phyloP scores from a whole-genome alignment of 1,284 basidiomycete species.

The Ustilago shanxiensis region DNA sequence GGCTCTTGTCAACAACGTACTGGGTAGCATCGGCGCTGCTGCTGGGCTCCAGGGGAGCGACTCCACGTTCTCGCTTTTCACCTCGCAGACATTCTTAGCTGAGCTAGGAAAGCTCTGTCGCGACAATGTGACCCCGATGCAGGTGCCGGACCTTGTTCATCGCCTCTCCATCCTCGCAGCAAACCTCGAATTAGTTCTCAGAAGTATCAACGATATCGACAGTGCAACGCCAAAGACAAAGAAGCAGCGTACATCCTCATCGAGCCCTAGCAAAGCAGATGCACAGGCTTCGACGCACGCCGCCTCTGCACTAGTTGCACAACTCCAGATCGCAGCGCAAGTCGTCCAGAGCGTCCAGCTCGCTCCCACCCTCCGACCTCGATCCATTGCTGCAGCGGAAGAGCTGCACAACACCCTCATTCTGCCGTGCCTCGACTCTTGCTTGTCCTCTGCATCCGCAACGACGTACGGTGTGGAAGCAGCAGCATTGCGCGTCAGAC shows the following conservation, averaged over 20 bases:
- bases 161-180: conserved; percentile 13
- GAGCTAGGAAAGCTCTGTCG: conserved; percentile 37
- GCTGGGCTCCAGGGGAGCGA: background rate
- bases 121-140: conserved; percentile 41
- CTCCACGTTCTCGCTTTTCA: conserved; percentile 16
- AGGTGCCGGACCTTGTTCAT: conserved; percentile 35
- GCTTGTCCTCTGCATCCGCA: background rate
- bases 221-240: conserved; percentile 18
- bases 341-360: conserved; percentile 40
- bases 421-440: conserved; percentile 36
- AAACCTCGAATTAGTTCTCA: conserved; percentile 2
- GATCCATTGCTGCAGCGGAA: conserved; percentile 38
- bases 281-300: background rate
- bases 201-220: background rate
- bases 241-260: conserved; percentile 22
- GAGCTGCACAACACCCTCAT: conserved; percentile 33
- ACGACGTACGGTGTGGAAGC: conserved; percentile 25
- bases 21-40: conserved; percentile 19
- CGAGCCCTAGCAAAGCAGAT: conserved; percentile 2
- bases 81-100: conserved; percentile 38
- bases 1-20: conserved; percentile 23
- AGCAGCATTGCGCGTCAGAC: conserved; percentile 37
- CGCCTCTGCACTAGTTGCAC: conserved; percentile 11
- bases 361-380: conserved; percentile 27
- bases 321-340: conserved; percentile 34